Percentiles rank a stretch among this genome's conserved stretches.
Evolutionary conservation across 176 grass and related monocot species (phyloP).

Genomic region (Luzula sylvatica): DNA sequence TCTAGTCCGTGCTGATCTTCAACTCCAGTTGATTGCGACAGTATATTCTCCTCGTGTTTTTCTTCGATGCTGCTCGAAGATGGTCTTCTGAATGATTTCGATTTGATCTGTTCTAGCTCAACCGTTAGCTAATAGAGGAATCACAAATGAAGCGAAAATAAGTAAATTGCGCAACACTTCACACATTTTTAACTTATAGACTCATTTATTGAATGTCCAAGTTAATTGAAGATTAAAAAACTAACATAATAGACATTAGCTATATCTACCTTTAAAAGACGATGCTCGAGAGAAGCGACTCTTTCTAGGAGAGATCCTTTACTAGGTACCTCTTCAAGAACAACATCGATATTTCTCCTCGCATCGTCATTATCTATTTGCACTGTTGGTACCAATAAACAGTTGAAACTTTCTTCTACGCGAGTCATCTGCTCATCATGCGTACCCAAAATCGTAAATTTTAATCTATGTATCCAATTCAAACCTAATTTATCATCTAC

Average conservation of each 20-base stretch:
- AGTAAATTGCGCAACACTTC: background rate
- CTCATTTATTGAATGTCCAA: background rate
- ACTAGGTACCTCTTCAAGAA: constrained; percentile 18
- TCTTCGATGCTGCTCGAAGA: background rate
- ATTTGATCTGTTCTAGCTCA: constrained; percentile 18
- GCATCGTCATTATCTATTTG: background rate
- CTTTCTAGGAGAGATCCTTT: constrained; percentile 32
- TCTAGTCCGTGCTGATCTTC: background rate
- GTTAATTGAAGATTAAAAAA: background rate
- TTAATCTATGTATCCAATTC: background rate
- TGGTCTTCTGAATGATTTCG: background rate
- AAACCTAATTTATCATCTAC: background rate
- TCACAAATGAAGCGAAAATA: background rate
- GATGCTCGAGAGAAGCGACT: constrained; percentile 19
- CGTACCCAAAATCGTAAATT: background rate
- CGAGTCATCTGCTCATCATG: constrained; percentile 5
- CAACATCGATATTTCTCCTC: constrained; percentile 9
- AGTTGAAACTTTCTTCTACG: constrained; percentile 17
- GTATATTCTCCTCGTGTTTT: constrained; percentile 2
- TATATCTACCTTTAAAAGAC: constrained; percentile 19
- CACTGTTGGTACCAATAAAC: background rate
- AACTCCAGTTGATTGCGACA: background rate
- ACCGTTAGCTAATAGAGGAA: constrained; percentile 15
- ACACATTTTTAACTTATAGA: background rate
- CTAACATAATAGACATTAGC: background rate